Evolutionary conservation across 192 early-diverging fungal genomes (phyloP).

Genomic region (Coemansia sp.): DNA sequence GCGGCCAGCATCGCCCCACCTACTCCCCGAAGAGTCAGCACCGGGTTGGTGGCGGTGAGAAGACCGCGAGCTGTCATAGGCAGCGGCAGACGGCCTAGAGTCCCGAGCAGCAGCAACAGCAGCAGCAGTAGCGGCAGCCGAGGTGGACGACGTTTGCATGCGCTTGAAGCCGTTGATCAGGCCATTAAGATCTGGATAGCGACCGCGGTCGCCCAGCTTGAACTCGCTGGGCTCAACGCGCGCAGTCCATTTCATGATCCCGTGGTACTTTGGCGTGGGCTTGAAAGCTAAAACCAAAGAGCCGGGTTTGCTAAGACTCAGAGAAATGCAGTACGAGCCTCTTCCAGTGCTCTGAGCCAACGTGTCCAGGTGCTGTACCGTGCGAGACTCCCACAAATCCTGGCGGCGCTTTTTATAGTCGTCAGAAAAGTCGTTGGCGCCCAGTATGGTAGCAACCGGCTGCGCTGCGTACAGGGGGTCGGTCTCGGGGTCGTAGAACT

Average conservation of each 20-base stretch:
- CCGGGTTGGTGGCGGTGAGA: too few relatives aligned
- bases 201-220: constrained; percentile 60
- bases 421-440: constrained; percentile 17
- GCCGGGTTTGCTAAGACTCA: constrained; percentile 63
- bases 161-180: constrained; percentile 74
- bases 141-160: too few relatives aligned
- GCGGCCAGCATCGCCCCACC: too few relatives aligned
- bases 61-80: too few relatives aligned
- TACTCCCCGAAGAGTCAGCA: too few relatives aligned
- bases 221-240: constrained; percentile 75
- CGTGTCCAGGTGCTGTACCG: constrained; percentile 46
- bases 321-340: constrained; percentile 79
- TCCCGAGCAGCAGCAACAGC: too few relatives aligned
- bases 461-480: constrained; percentile 57
- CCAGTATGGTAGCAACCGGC: constrained; percentile 13
- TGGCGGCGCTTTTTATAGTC: constrained; percentile 15
- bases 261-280: constrained; percentile 59
- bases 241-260: constrained; percentile 64
- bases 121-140: too few relatives aligned
- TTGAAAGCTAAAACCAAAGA: constrained; percentile 76
- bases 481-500: constrained; percentile 67
- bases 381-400: constrained; percentile 46
- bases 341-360: constrained; percentile 56
- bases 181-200: constrained; percentile 64
- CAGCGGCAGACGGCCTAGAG: background rate